These are phyloP conservation scores for Penicillium waksmanii DNA, from an alignment of 495 filamentous ascomycete species.

Conservation along the genomic window DNA sequence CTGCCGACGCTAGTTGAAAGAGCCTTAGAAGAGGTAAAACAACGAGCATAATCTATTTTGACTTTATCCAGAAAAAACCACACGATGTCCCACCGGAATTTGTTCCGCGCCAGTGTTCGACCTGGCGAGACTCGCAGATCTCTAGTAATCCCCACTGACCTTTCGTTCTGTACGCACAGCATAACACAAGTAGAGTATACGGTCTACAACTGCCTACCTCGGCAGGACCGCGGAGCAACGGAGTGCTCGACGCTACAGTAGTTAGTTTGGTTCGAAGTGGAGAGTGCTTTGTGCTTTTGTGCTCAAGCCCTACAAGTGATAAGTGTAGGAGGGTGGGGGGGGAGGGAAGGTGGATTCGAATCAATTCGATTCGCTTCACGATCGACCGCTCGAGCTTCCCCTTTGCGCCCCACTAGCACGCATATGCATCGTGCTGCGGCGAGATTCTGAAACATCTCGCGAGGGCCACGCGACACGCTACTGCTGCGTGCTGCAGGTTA, in stretches of 20 bases:
- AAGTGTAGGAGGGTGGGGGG: background rate
- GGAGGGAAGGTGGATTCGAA: background rate
- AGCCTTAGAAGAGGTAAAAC: too few relatives aligned
- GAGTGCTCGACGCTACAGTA: background rate
- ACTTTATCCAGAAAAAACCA: too few relatives aligned
- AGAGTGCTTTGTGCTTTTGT: constrained; percentile 1
- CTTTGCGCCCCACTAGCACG: background rate
- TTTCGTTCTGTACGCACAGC: background rate
- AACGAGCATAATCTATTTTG: too few relatives aligned
- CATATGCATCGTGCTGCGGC: constrained; percentile 6
- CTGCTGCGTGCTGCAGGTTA: constrained; percentile 17
- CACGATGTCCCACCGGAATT: too few relatives aligned
- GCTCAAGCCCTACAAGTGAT: background rate
- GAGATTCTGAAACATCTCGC: constrained; percentile 28
- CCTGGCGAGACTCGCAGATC: background rate
- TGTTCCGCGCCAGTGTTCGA: too few relatives aligned
- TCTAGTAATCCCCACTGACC: background rate
- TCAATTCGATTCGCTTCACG: constrained; percentile 2
- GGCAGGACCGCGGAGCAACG: background rate
- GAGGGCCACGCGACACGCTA: constrained; percentile 32
- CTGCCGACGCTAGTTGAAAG: too few relatives aligned
- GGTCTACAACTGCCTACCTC: background rate
- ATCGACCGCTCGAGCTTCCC: constrained; percentile 1
- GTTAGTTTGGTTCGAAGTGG: background rate
- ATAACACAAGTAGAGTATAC: background rate